A percentile compares a stretch with the other conserved stretches of the same genome.
Evolutionary conservation across 202 grass and related monocot genomes (phyloP).

Genomic region (Alloteropsis angusta): DNA sequence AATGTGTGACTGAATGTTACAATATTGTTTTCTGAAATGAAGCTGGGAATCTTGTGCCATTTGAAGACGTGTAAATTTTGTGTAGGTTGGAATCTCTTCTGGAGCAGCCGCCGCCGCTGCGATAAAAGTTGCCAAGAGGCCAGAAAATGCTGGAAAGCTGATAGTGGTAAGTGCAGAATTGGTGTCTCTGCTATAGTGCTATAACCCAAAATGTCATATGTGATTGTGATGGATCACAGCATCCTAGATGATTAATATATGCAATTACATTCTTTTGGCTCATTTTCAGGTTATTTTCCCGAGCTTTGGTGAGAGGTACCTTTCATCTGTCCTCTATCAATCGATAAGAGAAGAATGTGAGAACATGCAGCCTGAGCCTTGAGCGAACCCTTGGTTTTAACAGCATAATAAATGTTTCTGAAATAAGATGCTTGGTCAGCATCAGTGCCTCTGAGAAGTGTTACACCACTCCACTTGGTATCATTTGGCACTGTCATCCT

Average conservation of each 20-base stretch:
- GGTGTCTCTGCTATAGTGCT: background rate
- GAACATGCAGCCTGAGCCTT: constrained; percentile 68
- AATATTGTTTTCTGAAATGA: background rate
- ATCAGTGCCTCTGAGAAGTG: background rate
- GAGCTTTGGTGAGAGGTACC: constrained; percentile 82
- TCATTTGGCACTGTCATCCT: background rate
- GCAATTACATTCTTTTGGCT: constrained; percentile 6
- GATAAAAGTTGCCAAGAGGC: constrained; percentile 65
- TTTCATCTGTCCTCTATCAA: constrained; percentile 58
- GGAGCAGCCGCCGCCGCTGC: constrained; percentile 75
- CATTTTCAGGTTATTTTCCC: constrained; percentile 61
- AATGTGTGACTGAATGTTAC: constrained; percentile 8
- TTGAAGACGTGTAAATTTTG: background rate
- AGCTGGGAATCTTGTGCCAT: background rate
- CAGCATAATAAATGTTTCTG: constrained; percentile 15
- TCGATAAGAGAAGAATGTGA: constrained; percentile 69
- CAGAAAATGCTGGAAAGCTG: constrained; percentile 91
- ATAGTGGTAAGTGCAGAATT: constrained; percentile 44
- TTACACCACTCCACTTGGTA: background rate
- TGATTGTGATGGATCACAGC: background rate
- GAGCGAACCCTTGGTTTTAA: background rate
- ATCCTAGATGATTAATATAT: background rate
- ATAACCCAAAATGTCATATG: background rate
- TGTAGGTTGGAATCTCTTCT: constrained; percentile 95
- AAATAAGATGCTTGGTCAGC: background rate